Evolutionary conservation across 371 early-diverging fungal genomes (phyloP), one percentile per base, ranked within the genome.

Genomic region (Coemansia sp.): DNA sequence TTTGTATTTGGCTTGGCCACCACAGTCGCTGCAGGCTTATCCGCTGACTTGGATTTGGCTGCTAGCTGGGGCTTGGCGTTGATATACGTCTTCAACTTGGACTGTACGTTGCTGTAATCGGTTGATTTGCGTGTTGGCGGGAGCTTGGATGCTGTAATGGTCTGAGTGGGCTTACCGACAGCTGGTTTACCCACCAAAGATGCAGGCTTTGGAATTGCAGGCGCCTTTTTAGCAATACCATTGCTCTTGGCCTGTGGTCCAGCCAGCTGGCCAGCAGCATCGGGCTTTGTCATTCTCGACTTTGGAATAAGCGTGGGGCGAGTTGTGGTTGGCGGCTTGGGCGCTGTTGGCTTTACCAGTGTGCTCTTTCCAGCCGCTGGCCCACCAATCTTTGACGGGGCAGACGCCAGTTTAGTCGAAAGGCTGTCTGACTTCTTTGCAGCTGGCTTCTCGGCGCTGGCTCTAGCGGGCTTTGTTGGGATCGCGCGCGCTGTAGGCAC

Each of bases 11-110:
- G 48, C 54, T 70, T 72, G 40, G 15, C 13, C 6, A 23, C 12
- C 4, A 17, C 41, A 57, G 61, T 62, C 12, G 54, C 2, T n/a
- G 54, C 56, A 46, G 61, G 62, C 46, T 23, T 26, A 21, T 55
- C 52, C 15, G 41, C 17, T 2, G 63, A 4, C 54, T 53, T 52
- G n/a, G 54, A 53, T 21, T 62, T 62, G 24, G 52, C 17, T 12
- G 63, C 54, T 7, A 51, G 23, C 1, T 62, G 44, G 9, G 69
- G 68, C 49, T 71, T 72, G 19, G 76, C 29, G 29, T 65, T 54
- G 48, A 76, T 72, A 23, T 76, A 76, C 26, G 76, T 55, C 62
- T 73, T 76, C 39, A 76, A 4, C 65, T 76, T 76, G 44, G 76
- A 76, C 55, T 76, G 72, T 12, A 76, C 73, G 23, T 54, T 65